Evolutionary conservation across 176 grass and related monocot genomes (phyloP).

Genomic region (Saccharum spontaneum): DNA sequence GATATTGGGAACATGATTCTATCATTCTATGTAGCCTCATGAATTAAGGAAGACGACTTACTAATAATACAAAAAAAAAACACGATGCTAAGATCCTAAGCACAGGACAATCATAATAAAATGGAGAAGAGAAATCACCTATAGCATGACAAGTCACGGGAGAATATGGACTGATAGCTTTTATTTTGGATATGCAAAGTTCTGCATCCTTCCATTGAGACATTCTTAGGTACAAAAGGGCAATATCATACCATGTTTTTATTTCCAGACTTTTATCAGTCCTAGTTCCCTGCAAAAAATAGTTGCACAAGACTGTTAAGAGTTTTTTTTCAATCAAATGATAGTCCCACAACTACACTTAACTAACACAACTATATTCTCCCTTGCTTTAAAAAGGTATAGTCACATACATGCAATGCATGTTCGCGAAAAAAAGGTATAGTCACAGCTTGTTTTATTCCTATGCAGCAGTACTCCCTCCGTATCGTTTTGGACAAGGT

Average conservation of each 20-base stretch:
- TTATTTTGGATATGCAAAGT: constrained; percentile 66
- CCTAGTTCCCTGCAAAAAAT: constrained; percentile 50
- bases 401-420: neutral
- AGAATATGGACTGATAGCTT: constrained; percentile 49
- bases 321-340: constrained; percentile 8
- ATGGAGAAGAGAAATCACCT: constrained; percentile 52
- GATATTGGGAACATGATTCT: neutral
- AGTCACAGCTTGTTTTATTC: neutral
- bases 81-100: neutral
- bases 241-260: constrained; percentile 80
- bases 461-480: no score
- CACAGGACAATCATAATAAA: neutral
- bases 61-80: constrained; percentile 2
- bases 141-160: constrained; percentile 60
- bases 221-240: constrained; percentile 73
- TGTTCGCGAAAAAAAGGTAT: no score
- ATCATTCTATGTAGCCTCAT: neutral
- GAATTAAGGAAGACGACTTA: neutral
- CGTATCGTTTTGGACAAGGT: no score
- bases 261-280: constrained; percentile 67
- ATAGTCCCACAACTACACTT: constrained; percentile 7
- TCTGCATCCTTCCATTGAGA: constrained; percentile 77
- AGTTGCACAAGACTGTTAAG: neutral
- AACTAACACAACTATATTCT: neutral
- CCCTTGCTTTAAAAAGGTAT: neutral